Base-by-base conservation (phyloP, 768 basidiomycete genomes). In the Chiua virens region DNA sequence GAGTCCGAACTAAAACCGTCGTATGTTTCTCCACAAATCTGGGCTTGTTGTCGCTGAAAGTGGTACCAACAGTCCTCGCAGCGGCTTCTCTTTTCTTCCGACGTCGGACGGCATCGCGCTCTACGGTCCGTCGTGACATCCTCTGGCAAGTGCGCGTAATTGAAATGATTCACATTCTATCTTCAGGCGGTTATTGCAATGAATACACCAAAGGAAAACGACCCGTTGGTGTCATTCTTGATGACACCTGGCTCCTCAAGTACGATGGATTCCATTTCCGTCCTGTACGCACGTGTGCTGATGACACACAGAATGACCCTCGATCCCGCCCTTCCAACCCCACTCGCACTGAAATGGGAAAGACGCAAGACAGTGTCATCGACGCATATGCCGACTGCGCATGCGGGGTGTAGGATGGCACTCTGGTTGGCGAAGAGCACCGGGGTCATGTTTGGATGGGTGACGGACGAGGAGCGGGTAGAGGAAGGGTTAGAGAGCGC, bases 181-280 rank as follows among this genome's bases (percentile, higher is more conserved):
- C 11, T 18, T 17, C 45, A 90, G 88, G 91, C 11, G 94, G 94
- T 0, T 96, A 96, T 65, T 91, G 87, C 64, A 95, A 97, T 65
- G 88, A 92, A 69, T 95, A 94, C 59, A 62, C 70, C 20, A 93
- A 94, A 63, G 91, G 92, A 3, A 91, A 92, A 62, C 82, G 89
- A 1, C 85, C 89, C 0, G 72, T 91, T 13, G 93, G 93, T 1
- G 75, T 92, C n/a, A 92, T 89, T 73, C 75, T 95, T 7, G 90
- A 92, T 17, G 92, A 97, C 62, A 91, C 89, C 0, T 97, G 92
- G 94, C 75, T 93, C 46, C 75, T 97, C 7, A 80, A 81, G 87
- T 89, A 48, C 3, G 78, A 13, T 42, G 32, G 8, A 20, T 34
- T 18, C 21, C 27, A 1, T 2, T 22, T 8, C n/a, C 4, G 3